Percentiles rank a stretch among this genome's conserved stretches.
These are phyloP conservation scores for Actinomortierella ambigua DNA, from an alignment of 371 early-diverging fungal species.

Conservation along the genomic window DNA sequence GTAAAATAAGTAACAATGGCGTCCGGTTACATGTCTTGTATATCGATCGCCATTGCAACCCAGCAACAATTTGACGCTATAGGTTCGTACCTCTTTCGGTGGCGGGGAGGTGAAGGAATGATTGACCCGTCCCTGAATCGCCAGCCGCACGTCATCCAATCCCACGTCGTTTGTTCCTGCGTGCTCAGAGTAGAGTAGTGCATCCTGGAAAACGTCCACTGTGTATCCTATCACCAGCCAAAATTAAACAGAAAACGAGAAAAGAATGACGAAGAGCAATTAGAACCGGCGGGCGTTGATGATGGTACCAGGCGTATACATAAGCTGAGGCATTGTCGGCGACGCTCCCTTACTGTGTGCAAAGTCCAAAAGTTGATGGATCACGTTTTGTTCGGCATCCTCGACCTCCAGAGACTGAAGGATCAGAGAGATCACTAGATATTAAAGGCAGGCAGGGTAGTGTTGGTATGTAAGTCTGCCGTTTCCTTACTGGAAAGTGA, in stretches of 20 bases:
- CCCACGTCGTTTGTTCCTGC: conserved; percentile 84
- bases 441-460: not conserved
- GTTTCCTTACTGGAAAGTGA: not conserved
- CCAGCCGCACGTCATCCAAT: conserved; percentile 90
- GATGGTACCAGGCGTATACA: not conserved
- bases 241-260: no score
- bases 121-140: conserved; percentile 89
- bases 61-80: not conserved
- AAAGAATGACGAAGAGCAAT: no score
- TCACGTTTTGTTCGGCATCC: conserved; percentile 97
- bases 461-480: not conserved
- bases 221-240: conserved; percentile 77
- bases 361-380: conserved; percentile 96
- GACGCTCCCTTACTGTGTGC: conserved; percentile 59
- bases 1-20: conserved; percentile 1
- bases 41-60: not conserved
- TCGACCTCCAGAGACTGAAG: conserved; percentile 92
- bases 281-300: no score
- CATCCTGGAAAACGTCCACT: conserved; percentile 93
- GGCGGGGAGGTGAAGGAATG: conserved; percentile 93
- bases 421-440: conserved; percentile 84
- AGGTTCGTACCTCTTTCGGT: conserved; percentile 74
- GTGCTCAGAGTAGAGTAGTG: conserved; percentile 94
- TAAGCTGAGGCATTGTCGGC: not conserved
- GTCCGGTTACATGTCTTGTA: conserved; percentile 1